Evolutionary conservation across 257 asterid species (phyloP), one percentile per base, ranked within the genome.

Genomic region (Plantago ovata): DNA sequence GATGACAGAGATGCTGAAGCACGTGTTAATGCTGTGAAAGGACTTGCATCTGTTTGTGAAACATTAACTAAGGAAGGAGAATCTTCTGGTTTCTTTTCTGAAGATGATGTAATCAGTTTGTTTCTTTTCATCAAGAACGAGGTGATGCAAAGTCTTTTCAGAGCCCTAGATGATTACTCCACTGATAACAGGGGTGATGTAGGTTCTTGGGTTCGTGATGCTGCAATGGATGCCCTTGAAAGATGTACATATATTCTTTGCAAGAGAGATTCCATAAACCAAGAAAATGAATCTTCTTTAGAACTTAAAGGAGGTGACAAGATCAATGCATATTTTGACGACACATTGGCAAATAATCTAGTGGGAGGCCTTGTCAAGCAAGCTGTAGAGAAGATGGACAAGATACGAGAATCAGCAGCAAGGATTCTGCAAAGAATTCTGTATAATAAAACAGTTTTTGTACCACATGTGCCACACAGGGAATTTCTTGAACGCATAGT

Each of bases 201-300:
- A 43, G 98, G 98, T 63, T 93, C 97, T 62, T 93, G 98, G 97
- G 88, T 89, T 61, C 98, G 98, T 76, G 97, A 89, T 71, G 95
- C 97, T 63, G 95, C 98, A 61, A 81, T 93, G 77, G 75, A 76
- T 61, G 97, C 95, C 60, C 95, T 89, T 54, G 98, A 89, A 82
- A 88, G 77, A 65, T 86, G 95, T 53, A 79, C 94, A 58, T 89
- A 89, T 65, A 79, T 89, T 63, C 86, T 93, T 38, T 93, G 98
- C 79, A 79, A 53, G 64, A 73, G 72, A 69, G 81, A 72, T 59
- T 70, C 78, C 66, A 65, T 47, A 51, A 60, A 69, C 49, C 69
- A 69, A 40, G 74, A 50, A 61, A 60, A 22, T 50, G 69, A 55
- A 18, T 68, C 79, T 57, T 48, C 56, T 52, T 39, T 62, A 24